These are phyloP conservation scores for Ceratocystiopsis brevicomis DNA, from an alignment of 2,329 filamentous ascomycete species.

Conservation along the genomic window DNA sequence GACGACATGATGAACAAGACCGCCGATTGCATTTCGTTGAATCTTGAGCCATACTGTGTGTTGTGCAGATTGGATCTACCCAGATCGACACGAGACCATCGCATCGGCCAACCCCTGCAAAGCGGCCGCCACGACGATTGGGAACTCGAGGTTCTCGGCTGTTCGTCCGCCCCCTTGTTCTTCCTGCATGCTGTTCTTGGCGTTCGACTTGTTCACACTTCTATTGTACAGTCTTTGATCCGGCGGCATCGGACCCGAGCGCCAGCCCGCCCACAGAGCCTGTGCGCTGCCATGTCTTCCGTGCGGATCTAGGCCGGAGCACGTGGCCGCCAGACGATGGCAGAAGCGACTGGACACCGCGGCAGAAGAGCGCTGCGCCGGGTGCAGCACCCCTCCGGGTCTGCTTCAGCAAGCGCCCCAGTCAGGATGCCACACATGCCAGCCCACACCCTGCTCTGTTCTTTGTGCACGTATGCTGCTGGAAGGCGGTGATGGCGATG, in stretches of 20 bases:
- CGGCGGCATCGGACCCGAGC: neutral
- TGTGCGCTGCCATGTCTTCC: slow-evolving; percentile 1
- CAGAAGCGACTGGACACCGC: neutral
- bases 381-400: neutral
- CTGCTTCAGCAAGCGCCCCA: neutral
- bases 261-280: neutral
- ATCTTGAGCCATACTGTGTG: neutral
- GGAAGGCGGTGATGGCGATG: neutral
- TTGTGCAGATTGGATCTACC: slow-evolving; percentile 1
- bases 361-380: neutral
- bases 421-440: slow-evolving; percentile 1
- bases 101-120: neutral
- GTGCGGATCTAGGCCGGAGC: slow-evolving; percentile 1
- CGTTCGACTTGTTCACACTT: too few species aligned
- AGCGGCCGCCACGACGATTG: neutral
- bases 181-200: too few species aligned
- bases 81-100: neutral
- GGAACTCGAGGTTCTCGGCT: neutral
- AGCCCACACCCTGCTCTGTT: slow-evolving; percentile 1
- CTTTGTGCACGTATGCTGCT: slow-evolving; percentile 4
- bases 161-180: neutral
- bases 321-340: neutral
- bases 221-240: slow-evolving; percentile 3
- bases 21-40: neutral
- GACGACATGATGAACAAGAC: neutral